Base-by-base conservation (phyloP, 306 rosid species). In the Trichosanthes truncata region DNA sequence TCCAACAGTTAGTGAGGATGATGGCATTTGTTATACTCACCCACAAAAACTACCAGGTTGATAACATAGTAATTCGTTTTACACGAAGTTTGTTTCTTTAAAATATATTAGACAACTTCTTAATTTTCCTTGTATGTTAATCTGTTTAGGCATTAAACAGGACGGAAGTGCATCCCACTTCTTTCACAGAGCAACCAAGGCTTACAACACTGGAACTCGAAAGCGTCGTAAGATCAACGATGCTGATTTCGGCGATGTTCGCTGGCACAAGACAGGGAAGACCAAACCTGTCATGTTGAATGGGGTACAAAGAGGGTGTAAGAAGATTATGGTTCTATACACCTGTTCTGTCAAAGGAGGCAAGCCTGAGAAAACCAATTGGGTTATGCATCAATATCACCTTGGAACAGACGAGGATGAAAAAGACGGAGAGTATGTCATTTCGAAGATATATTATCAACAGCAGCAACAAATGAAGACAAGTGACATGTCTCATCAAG, bases 321-420 rank as follows among this genome's bases (percentile, higher is more conserved):
- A 93, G 86, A 93, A 93, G 83, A 90, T 93, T 76, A 86, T 93
- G 97, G 98, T 93, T 87, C 88, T 93, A 35, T 91, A 93, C 82
- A 84, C 71, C 74, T 86, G 82, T 82, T 59, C 31, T 43, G 80
- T 48, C 7, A 69, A 62, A 82, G 98, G 97, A 73, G 93, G 91
- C 25, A 91, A 84, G 86, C 17, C 93, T 20, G 93, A 85, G 87
- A 93, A 93, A 84, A 91, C 97, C 48, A 93, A 89, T 61, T 91
- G 96, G 96, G 90, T 90, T n/a, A 90, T 90, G 92, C 97, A 93
- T 81, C 97, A 93, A 55, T 93, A 90, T 85, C 97, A 91, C 89
- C 83, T 91, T 2, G 98, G 98, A 75, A 79, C 84, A 6, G 88
- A 83, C 55, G 93, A 93, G 80, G 97, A 90, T 79, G 98, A 93